A percentile compares a stretch with the other conserved stretches of the same genome.
Conservation (phyloP, 208 protist species). For the Trypanosoma platydactyli region DNA sequence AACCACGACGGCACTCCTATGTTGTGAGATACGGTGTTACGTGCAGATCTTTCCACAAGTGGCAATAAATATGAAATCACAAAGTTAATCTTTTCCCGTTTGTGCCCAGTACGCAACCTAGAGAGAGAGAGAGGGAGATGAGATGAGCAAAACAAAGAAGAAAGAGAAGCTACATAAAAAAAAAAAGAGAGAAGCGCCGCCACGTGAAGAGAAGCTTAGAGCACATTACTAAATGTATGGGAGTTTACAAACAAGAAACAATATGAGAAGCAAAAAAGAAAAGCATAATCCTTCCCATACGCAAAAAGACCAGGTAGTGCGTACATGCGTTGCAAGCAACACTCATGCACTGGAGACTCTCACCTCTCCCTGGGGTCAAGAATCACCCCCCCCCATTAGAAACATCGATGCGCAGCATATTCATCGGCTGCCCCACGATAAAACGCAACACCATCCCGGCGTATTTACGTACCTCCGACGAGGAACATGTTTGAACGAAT, state of each 20-base stretch:
- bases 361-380: conserved; percentile 1
- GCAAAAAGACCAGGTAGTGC: no score
- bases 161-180: conserved; percentile 9
- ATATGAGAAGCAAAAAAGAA: conserved; percentile 8
- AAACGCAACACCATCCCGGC: conserved; percentile 32
- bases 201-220: no score
- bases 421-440: conserved; percentile 39
- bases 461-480: conserved; percentile 50
- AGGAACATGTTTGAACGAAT: conserved; percentile 60
- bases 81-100: no score
- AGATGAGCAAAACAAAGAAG: not conserved
- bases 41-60: no score
- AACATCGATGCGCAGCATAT: conserved; percentile 50
- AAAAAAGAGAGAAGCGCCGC: conserved; percentile 25
- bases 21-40: no score
- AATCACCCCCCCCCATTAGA: conserved; percentile 2
- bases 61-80: no score
- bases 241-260: not conserved
- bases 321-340: no score
- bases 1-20: no score
- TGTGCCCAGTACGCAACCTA: no score
- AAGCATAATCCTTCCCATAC: conserved; percentile 4
- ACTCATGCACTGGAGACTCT: not conserved
- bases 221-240: conserved; percentile 18
- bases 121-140: no score